Evolutionary conservation across 306 rosid species (phyloP), one percentile per base, ranked within the genome.

Genomic region (Glycine latifolia): DNA sequence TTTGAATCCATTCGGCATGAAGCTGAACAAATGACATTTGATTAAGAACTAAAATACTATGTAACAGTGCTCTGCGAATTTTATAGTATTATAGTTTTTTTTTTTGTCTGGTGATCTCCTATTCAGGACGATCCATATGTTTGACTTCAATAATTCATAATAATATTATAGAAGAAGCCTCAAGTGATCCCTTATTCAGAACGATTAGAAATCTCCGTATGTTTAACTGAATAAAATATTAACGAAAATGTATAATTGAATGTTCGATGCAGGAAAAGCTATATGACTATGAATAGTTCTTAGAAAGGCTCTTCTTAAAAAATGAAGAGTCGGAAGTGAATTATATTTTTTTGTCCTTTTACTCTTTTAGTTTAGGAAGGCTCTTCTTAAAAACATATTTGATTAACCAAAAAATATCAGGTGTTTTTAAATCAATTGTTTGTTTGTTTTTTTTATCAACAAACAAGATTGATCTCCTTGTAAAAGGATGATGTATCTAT

Each of bases 1-100:
- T 91, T 91, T 53, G 92, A 89, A 74, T 80, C 89, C 84, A 37
- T 82, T 35, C 84, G 91, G 78, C 87, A 60, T 4, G 88, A 90
- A 74, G 97, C 86, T 6, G 88, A 89, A 78, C 87, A 86, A 72
- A 89, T 91, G 91, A 63, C 81, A 8, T 62, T 61, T 70, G 82
- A 79, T 14, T 86, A 66, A 85, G 79, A 52, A 69, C 53, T 8
- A 44, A 12, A 69, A n/a, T 53, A 63, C 10, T 2, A 52, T 14
- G 33, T 35, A 13, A 26, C n/a, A 46, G 31, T 46, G 80, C 15
- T 46, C 47, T 39, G 52, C n/a, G 16, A 12, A 77, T 62, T 33
- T 77, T 77, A 76, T 7, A 14, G 26, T 65, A 14, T 65, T 15
- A 14, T n/a, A 65, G 49, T 65, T 31, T 14, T 49, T 16, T 54